Evolutionary conservation across 371 early-diverging fungal genomes (phyloP).

Genomic region (Mucor lusitanicus): DNA sequence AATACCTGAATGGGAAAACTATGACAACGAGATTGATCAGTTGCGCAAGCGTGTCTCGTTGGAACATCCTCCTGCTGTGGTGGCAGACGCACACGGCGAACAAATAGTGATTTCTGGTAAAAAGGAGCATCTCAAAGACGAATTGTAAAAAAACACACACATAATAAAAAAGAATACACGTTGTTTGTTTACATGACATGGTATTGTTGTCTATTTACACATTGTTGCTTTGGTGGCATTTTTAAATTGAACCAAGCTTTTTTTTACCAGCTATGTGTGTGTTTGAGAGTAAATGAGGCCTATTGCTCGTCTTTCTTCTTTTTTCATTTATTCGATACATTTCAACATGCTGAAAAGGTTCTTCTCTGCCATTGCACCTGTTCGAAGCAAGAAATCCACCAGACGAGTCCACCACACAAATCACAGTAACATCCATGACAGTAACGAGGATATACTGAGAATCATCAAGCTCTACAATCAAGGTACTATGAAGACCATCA

Average conservation of each 20-base stretch:
- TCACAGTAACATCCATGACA: background rate
- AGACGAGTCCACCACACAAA: background rate
- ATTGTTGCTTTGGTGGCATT: conserved; percentile 7
- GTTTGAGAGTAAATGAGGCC: too few relatives aligned
- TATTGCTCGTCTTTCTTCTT: background rate
- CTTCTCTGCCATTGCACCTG: background rate
- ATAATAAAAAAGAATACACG: background rate
- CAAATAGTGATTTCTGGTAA: conserved; percentile 6
- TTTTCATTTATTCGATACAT: background rate
- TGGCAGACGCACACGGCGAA: background rate
- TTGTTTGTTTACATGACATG: background rate
- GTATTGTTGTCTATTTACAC: conserved; percentile 6
- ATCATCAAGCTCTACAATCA: conserved; percentile 14
- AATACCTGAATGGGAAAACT: conserved; percentile 91
- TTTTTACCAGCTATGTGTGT: background rate
- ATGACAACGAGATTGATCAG: conserved; percentile 68
- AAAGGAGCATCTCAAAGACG: conserved; percentile 16
- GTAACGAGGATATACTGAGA: conserved; percentile 11
- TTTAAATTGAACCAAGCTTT: conserved; percentile 2
- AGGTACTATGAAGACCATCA: background rate
- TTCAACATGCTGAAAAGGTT: background rate
- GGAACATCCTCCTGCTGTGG: background rate
- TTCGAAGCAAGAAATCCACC: background rate
- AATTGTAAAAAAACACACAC: conserved; percentile 13
- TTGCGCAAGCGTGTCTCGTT: conserved; percentile 31